Evolutionary conservation across 163 green algal genomes (phyloP).

Genomic region (Scenedesmus sp.): DNA sequence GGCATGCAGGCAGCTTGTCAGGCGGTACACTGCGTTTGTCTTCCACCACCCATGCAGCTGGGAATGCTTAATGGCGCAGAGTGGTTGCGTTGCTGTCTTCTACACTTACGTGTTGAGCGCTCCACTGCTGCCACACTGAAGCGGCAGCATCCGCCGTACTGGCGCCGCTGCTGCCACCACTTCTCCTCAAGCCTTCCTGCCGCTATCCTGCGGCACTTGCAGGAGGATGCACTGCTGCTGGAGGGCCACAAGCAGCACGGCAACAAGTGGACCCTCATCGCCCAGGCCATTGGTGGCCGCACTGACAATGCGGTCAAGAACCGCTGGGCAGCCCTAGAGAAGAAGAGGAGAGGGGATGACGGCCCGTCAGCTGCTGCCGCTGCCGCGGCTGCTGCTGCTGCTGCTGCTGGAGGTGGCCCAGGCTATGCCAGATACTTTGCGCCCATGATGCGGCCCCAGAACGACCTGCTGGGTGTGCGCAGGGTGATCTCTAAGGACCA

Average conservation of each 20-base stretch:
- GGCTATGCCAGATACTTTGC: neutral
- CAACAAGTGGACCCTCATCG: slow-evolving; percentile 98
- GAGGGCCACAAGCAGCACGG: slow-evolving; percentile 84
- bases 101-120: too few species aligned
- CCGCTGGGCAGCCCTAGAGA: slow-evolving; percentile 67
- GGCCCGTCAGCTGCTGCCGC: neutral
- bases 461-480: slow-evolving; percentile 17
- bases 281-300: slow-evolving; percentile 88
- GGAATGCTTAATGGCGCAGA: too few species aligned
- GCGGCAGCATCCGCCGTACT: neutral
- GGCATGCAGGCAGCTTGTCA: too few species aligned
- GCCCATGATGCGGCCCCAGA: neutral
- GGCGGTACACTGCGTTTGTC: too few species aligned
- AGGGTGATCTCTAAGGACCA: slow-evolving; percentile 40
- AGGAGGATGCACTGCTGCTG: slow-evolving; percentile 81
- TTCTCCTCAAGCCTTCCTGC: neutral
- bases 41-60: too few species aligned
- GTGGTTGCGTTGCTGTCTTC: too few species aligned
- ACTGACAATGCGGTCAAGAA: slow-evolving; percentile 99
- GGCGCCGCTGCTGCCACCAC: neutral
- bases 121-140: neutral
- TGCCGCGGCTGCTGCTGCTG: neutral
- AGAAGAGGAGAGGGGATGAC: slow-evolving; percentile 10
- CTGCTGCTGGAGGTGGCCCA: neutral
- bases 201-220: neutral